phyloP scores from a whole-genome alignment of 2,329 filamentous ascomycete genomes.

The Colletotrichum cordylinicola region DNA sequence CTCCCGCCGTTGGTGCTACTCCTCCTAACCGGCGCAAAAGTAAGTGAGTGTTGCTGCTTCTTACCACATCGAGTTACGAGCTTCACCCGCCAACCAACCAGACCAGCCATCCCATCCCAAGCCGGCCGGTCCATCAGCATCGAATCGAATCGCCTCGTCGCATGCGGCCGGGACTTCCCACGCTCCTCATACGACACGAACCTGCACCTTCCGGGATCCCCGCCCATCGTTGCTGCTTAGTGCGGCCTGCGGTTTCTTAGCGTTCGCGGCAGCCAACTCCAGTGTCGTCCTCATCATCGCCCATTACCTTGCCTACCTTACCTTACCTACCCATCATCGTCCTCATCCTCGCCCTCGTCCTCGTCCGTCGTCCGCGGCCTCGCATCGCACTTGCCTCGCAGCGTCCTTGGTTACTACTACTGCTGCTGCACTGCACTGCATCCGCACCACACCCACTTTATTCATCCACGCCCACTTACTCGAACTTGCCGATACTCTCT shows the following conservation, averaged over 20 bases:
- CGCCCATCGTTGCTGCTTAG: slow-evolving; percentile 1
- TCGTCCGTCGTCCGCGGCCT: neutral
- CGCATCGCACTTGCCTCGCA: neutral
- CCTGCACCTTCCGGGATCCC: slow-evolving; percentile 12
- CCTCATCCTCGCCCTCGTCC: neutral
- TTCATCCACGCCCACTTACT: slow-evolving; percentile 12
- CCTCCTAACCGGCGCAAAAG: neutral
- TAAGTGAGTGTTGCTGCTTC: neutral
- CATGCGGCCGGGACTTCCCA: slow-evolving; percentile 12
- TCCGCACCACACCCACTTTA: slow-evolving; percentile 18
- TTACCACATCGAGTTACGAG: slow-evolving; percentile 2
- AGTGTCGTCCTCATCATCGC: neutral
- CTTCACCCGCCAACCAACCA: neutral
- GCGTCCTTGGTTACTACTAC: neutral
- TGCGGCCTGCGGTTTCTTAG: neutral
- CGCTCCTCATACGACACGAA: slow-evolving; percentile 11
- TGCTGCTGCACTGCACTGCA: neutral
- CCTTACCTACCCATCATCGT: neutral
- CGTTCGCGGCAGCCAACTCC: neutral
- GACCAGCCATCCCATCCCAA: neutral
- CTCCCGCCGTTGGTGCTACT: neutral
- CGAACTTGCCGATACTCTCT: neutral
- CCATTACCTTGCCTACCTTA: neutral
- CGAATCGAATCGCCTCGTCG: slow-evolving; percentile 12
- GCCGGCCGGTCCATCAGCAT: neutral